phyloP scores from a whole-genome alignment of 768 basidiomycete species.

The Pisolithus microcarpus region DNA sequence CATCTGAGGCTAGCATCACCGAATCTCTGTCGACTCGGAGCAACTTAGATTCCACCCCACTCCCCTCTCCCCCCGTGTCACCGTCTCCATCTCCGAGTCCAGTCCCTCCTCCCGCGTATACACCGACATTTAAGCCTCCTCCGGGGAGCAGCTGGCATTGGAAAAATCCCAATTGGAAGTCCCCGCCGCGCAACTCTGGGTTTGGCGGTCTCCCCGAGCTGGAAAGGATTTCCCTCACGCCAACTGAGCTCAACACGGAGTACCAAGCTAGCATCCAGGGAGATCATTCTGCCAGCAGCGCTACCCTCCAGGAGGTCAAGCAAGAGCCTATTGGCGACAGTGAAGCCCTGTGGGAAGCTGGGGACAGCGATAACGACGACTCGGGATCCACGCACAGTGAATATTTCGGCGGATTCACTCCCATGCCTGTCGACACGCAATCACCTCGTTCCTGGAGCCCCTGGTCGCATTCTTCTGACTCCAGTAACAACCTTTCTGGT shows the following conservation, averaged over 20 bases:
- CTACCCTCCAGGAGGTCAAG: constrained; percentile 9
- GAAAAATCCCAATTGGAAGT: constrained; percentile 29
- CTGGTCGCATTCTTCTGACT: constrained; percentile 20
- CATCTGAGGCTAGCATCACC: background rate
- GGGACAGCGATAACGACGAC: constrained; percentile 5
- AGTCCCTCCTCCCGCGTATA: constrained; percentile 9
- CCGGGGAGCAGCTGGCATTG: constrained; percentile 28
- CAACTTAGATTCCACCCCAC: constrained; percentile 8
- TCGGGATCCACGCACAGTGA: background rate
- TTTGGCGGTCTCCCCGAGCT: constrained; percentile 15
- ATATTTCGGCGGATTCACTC: constrained; percentile 8
- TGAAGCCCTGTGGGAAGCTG: background rate
- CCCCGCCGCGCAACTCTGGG: constrained; percentile 24
- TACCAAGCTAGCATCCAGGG: constrained; percentile 2
- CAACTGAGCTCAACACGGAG: constrained; percentile 25
- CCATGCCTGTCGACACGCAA: constrained; percentile 13
- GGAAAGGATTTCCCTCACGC: constrained; percentile 22
- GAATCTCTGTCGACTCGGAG: background rate
- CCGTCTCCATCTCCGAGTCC: constrained; percentile 18
- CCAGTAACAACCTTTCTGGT: constrained; percentile 14
- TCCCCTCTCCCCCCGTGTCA: constrained; percentile 24
- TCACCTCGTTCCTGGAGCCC: constrained; percentile 22
- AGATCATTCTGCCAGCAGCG: background rate
- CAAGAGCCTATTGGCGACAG: constrained; percentile 3
- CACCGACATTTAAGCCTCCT: constrained; percentile 20